Evolutionary conservation across 768 basidiomycete genomes (phyloP), one percentile per base, ranked within the genome.

Genomic region (Russula foetens): DNA sequence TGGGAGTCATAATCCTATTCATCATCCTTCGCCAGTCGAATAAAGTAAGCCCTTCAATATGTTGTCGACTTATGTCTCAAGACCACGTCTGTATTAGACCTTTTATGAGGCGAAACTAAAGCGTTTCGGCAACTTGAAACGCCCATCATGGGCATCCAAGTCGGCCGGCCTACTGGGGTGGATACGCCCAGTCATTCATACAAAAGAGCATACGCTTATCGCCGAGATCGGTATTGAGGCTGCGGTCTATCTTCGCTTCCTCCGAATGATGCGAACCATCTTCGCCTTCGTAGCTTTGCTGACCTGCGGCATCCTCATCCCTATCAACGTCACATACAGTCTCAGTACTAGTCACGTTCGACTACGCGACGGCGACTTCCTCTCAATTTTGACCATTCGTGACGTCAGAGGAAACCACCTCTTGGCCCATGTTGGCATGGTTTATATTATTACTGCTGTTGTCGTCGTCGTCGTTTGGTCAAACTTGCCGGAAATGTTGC

Each of bases 71-170:
- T 29, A 15, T n/a, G n/a, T n/a, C 31, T 14, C 15, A 44, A 12
- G 44, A 31, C 26, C 21, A 54, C 24, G 39, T 39, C n/a, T 60
- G 3, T n/a, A 39, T 19, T 61, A 92, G 92, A 82, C 90, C 63
- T 83, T 94, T 60, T 96, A 96, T 69, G 90, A 93, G 70, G 94
- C 92, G 63, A 97, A 95, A 75, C 84, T 91, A 73, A 95, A 95
- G 73, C 95, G 92, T 69, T 89, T 90, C 44, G n/a, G n/a, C 72
- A 83, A 72, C n/a, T n/a, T n/a, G n/a, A 90, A 91, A 71, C 75
- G 79, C 26, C 90, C 90, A 29, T 90, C 91, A 8, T 81, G 83
- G 26, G 89, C 95, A 71, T 85, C 85, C 44, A 85, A n/a, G n/a
- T n/a, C n/a, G n/a, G n/a, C 89, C 71, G 85, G 88, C 1, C 71